These are phyloP conservation scores for Kuraishia molischiana DNA, from an alignment of 805 yeast genomes.

Conservation along the genomic window DNA sequence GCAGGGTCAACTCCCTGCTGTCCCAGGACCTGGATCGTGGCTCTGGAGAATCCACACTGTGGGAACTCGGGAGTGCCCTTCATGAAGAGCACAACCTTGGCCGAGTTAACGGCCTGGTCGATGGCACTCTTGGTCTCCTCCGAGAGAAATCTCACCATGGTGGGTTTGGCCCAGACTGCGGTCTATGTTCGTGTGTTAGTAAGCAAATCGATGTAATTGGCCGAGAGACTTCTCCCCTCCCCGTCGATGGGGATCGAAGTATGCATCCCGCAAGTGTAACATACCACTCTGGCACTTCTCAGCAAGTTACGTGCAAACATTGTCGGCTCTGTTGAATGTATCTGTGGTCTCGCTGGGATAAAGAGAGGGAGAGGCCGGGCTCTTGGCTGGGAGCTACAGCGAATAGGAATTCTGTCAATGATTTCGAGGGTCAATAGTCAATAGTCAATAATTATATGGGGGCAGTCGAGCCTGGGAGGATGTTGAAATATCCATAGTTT, in stretches of 20 bases:
- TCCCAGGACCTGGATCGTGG: slow-evolving; percentile 87
- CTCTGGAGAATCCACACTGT: slow-evolving; percentile 94
- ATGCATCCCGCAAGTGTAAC: too few relatives aligned
- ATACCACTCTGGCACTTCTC: not conserved
- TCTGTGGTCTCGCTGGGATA: too few relatives aligned
- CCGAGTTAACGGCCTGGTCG: slow-evolving; percentile 73
- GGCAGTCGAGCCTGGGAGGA: too few relatives aligned
- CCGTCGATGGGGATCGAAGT: too few relatives aligned
- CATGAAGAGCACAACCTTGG: slow-evolving; percentile 96
- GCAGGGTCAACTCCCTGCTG: slow-evolving; percentile 95
- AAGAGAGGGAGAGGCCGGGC: too few relatives aligned
- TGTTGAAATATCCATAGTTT: too few relatives aligned
- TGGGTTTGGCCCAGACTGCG: not conserved
- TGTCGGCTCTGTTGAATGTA: not conserved
- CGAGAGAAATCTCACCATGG: slow-evolving; percentile 34
- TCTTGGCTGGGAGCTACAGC: too few relatives aligned
- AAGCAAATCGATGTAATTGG: not conserved
- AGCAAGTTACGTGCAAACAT: not conserved
- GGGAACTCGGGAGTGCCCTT: slow-evolving; percentile 98
- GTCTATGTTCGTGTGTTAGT: not conserved
- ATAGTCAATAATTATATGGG: too few relatives aligned
- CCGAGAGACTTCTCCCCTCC: not conserved
- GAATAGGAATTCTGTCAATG: too few relatives aligned
- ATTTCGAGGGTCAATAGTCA: too few relatives aligned
- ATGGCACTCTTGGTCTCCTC: slow-evolving; percentile 79